Evolutionary conservation across 805 yeast genomes (phyloP).

Genomic region (Grigorovia humatica): DNA sequence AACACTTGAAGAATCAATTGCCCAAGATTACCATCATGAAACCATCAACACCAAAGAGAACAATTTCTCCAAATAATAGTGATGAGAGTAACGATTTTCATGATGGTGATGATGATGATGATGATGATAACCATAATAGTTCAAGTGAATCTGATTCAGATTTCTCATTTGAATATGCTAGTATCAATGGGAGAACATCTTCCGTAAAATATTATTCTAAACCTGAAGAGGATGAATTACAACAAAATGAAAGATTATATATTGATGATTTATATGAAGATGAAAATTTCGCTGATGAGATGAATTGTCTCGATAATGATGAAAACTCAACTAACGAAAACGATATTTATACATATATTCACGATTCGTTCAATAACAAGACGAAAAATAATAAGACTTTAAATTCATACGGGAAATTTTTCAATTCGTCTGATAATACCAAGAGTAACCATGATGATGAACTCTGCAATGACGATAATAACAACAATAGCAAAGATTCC

Average conservation of each 20-base stretch:
- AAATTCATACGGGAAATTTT: background rate
- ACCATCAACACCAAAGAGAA: background rate
- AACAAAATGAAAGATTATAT: constrained; percentile 18
- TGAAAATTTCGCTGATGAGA: constrained; percentile 34
- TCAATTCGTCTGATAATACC: background rate
- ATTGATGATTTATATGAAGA: constrained; percentile 32
- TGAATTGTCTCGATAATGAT: constrained; percentile 30
- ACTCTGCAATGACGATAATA: background rate
- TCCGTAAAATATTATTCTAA: constrained; percentile 42
- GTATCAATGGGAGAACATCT: constrained; percentile 39
- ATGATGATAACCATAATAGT: constrained; percentile 6
- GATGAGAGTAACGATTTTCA: constrained; percentile 1
- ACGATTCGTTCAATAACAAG: background rate
- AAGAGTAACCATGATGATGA: background rate
- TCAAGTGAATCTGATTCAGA: constrained; percentile 8
- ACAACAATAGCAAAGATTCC: constrained; percentile 7
- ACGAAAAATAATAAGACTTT: background rate
- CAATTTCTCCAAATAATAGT: no score
- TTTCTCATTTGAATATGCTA: constrained; percentile 43
- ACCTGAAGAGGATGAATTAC: constrained; percentile 20
- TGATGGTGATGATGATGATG: background rate
- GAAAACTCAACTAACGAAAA: no score
- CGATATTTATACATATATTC: no score
- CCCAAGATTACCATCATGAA: constrained; percentile 5
- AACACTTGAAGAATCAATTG: constrained; percentile 7